These are phyloP conservation scores for Leucocoprinus birnbaumii DNA, from an alignment of 768 basidiomycete genomes.

Conservation along the genomic window DNA sequence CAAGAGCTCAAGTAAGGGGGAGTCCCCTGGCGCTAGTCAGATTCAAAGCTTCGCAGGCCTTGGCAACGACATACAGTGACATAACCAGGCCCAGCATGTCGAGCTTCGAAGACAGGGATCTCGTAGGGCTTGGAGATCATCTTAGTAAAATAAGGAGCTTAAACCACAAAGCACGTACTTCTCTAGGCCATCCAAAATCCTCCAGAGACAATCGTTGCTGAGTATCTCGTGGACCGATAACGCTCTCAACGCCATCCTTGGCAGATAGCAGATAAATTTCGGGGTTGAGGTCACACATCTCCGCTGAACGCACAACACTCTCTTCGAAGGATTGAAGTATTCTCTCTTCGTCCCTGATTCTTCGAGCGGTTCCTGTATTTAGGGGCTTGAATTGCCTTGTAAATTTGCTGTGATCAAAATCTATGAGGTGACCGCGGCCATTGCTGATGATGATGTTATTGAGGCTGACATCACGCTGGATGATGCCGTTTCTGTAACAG, in stretches of 20 bases:
- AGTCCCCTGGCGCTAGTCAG: background rate
- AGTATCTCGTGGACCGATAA: no score
- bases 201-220: no score
- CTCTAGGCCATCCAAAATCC: background rate
- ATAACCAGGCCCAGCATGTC: background rate
- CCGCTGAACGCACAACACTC: no score
- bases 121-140: background rate
- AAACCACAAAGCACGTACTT: background rate
- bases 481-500: background rate
- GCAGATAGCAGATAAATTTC: no score
- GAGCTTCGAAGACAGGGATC: background rate
- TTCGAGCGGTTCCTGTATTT: background rate
- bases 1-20: background rate
- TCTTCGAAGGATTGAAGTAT: no score
- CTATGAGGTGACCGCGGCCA: background rate
- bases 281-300: no score
- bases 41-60: background rate
- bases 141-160: background rate
- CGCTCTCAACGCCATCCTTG: no score
- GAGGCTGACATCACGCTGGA: background rate
- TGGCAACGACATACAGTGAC: background rate
- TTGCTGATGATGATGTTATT: background rate
- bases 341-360: no score
- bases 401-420: conserved; percentile 1
- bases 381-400: background rate